Evolutionary conservation across 345 rosid genomes (phyloP).

Genomic region (Abelmoschus esculentus): DNA sequence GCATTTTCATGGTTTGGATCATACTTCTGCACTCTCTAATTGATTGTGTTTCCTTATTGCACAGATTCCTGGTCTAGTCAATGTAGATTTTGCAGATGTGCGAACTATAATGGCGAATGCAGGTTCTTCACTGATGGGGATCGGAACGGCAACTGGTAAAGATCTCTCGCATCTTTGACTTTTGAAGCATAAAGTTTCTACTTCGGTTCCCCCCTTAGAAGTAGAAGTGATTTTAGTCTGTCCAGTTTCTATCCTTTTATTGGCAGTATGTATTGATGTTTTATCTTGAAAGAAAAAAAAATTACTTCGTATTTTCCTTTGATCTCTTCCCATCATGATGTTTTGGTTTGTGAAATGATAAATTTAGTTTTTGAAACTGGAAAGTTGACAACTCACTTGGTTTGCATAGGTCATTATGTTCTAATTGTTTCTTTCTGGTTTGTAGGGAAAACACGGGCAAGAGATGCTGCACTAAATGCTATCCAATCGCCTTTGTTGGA

Average conservation of each 20-base stretch:
- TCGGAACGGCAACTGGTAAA: conserved; percentile 91
- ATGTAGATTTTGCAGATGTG: conserved; percentile 98
- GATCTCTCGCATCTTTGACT: not conserved
- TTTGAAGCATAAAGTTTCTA: conserved; percentile 4
- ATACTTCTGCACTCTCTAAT: not conserved
- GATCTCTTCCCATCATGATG: not conserved
- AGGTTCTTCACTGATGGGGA: conserved; percentile 97
- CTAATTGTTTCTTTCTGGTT: not conserved
- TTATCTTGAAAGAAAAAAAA: conserved; percentile 2
- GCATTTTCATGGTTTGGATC: not conserved
- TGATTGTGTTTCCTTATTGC: conserved; percentile 14
- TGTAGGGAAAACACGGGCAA: conserved; percentile 84
- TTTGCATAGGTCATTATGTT: not conserved
- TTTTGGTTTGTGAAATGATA: not conserved
- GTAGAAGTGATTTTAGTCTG: not conserved
- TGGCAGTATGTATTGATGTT: not conserved
- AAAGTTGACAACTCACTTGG: not conserved
- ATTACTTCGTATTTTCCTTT: too few relatives aligned
- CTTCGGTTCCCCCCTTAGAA: too few relatives aligned
- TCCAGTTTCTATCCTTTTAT: not conserved
- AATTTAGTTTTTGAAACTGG: not conserved
- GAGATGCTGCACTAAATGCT: conserved; percentile 97
- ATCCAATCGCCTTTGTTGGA: conserved; percentile 92
- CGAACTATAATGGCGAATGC: conserved; percentile 96
- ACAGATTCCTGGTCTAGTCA: conserved; percentile 92